Conservation (phyloP, 345 rosid species). For the Ceriops zippeliana region DNA sequence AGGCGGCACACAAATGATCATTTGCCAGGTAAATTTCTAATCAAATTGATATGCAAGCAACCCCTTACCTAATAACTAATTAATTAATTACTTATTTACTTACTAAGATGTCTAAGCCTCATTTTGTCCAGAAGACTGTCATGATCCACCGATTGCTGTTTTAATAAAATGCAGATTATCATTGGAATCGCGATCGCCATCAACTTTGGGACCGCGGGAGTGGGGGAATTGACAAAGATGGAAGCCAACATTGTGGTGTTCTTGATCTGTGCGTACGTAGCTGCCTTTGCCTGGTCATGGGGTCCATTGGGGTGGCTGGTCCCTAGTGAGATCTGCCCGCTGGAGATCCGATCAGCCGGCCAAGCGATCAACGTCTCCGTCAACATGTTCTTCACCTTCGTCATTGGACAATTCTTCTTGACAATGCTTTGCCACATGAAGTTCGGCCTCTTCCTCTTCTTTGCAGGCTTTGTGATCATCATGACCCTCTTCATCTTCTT, state of each 20-base stretch:
- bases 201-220: constrained; percentile 32
- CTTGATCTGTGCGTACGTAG: constrained; percentile 40
- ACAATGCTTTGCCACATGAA: constrained; percentile 55
- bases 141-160: background rate
- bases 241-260: constrained; percentile 27
- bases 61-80: background rate
- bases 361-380: constrained; percentile 47
- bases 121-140: no score
- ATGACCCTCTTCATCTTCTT: constrained; percentile 44
- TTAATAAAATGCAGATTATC: constrained; percentile 6
- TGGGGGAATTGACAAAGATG: constrained; percentile 18
- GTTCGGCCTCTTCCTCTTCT: constrained; percentile 54
- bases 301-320: constrained; percentile 60
- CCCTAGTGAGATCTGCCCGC: constrained; percentile 47
- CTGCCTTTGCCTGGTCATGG: constrained; percentile 66
- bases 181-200: constrained; percentile 28
- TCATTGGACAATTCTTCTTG: constrained; percentile 47
- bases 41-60: no score
- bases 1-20: constrained; percentile 70
- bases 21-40: constrained; percentile 47
- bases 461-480: constrained; percentile 29
- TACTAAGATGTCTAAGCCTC: no score
- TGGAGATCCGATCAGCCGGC: constrained; percentile 49
- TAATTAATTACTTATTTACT: no score
- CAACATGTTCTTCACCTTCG: constrained; percentile 55